phyloP scores from a whole-genome alignment of 345 rosid genomes.

The Rhizophora apiculata region DNA sequence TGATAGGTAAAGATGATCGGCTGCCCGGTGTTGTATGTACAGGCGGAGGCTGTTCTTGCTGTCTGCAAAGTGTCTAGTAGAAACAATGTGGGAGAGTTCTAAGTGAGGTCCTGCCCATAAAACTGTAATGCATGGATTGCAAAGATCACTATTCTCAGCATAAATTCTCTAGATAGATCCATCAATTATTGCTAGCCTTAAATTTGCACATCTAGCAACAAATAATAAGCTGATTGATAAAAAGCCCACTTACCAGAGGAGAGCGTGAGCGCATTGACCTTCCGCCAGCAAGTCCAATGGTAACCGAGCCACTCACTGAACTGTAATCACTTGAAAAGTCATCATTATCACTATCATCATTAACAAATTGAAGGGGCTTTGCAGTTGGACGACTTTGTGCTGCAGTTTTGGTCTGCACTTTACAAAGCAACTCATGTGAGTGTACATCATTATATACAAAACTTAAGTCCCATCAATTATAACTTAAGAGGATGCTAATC shows the following conservation, averaged over 20 bases:
- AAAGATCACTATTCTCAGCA: not conserved
- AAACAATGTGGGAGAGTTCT: conserved; percentile 12
- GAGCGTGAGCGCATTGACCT: conserved; percentile 30
- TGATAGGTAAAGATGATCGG: conserved; percentile 31
- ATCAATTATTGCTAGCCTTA: not conserved
- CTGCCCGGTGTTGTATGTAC: conserved; percentile 40
- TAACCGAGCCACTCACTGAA: conserved; percentile 13
- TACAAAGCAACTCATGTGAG: conserved; percentile 1
- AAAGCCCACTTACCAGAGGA: conserved; percentile 32
- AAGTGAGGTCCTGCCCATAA: not conserved
- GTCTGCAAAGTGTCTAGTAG: conserved; percentile 57
- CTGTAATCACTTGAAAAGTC: conserved; percentile 18
- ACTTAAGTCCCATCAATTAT: too few relatives aligned
- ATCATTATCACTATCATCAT: conserved; percentile 34
- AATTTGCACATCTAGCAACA: not conserved
- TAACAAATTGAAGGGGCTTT: conserved; percentile 2
- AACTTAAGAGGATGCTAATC: too few relatives aligned
- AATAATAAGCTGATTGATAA: not conserved
- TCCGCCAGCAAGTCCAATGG: conserved; percentile 42
- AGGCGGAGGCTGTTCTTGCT: conserved; percentile 50
- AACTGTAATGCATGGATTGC: too few relatives aligned
- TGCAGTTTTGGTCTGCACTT: conserved; percentile 37
- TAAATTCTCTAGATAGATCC: not conserved
- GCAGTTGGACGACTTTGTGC: conserved; percentile 29
- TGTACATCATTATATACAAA: too few relatives aligned